Evolutionary conservation across 768 basidiomycete genomes (phyloP), one percentile per base, ranked within the genome.

Genomic region (Mycena epipterygia): DNA sequence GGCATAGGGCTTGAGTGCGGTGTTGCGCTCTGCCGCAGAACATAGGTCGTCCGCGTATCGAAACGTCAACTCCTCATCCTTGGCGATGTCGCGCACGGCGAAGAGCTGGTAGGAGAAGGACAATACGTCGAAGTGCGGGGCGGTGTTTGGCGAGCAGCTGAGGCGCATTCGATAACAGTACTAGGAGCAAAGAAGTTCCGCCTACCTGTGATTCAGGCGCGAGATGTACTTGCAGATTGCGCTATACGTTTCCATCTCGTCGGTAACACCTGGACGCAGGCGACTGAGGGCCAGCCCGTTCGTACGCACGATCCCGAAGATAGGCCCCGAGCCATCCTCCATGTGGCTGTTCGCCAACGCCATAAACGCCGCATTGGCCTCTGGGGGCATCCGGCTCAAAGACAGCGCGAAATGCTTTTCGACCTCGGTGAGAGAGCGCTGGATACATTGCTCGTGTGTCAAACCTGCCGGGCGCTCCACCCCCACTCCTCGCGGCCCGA

Each of bases 151-250:
- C 23, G 49, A 71, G 52, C 70, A 71, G 48, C 64, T 71, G 14
- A 35, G 14, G 33, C 5, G 25, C 9, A 6, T 29, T 41, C 21
- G 23, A 23, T 16, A 14, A 2, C 9, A 12, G 32, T 1, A 52
- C 37, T 11, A 23, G 30, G 19, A 14, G 21, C 29, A 48, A 25
- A 7, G 8, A 42, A 27, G 25, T 19, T 2, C 37, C 7, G 25
- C 64, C 17, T 29, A 81, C 83, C 83, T 83, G 61, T 84, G 83
- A 57, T 83, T 84, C 44, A 82, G 74, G 30, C 82, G 79, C 19
- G 81, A 80, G 51, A 80, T 75, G 12, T 72, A 62, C 14, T 76
- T 76, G 66, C 75, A 79, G 5, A 79, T 74, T 16, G 74, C 79
- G 16, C 71, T 70, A 67, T 81, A 80, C 46, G 29, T 64, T 62